Conservation (phyloP, 164 flowering plant species). For the Magnolia kwangsiensis region DNA sequence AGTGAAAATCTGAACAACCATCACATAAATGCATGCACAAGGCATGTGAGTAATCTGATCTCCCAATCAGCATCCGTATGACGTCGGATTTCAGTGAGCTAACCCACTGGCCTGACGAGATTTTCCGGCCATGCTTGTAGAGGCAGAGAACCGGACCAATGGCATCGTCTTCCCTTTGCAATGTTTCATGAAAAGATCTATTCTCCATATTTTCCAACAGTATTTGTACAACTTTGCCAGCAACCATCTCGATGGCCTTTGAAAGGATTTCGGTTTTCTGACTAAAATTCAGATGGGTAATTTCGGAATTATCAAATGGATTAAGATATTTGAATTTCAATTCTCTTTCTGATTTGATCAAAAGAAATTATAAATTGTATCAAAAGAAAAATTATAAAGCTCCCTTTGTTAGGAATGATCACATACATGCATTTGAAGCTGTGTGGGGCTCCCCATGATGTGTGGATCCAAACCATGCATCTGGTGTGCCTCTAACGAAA, state of each 20-base stretch:
- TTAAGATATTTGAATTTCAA: neutral
- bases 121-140: constrained; percentile 36
- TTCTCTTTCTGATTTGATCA: too few relatives aligned
- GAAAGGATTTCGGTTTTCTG: constrained; percentile 44
- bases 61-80: constrained; percentile 66
- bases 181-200: constrained; percentile 1
- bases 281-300: constrained; percentile 27
- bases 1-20: constrained; percentile 60
- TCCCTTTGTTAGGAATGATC: too few relatives aligned
- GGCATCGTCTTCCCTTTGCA: constrained; percentile 11
- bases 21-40: constrained; percentile 53
- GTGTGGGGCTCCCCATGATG: too few relatives aligned
- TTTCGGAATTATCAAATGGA: neutral
- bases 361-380: too few relatives aligned
- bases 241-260: constrained; percentile 38
- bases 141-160: constrained; percentile 45
- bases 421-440: too few relatives aligned
- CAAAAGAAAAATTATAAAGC: too few relatives aligned
- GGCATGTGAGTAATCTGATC: constrained; percentile 66
- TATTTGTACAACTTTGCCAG: constrained; percentile 23
- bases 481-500: too few relatives aligned
- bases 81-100: constrained; percentile 53
- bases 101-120: constrained; percentile 11
- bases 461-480: too few relatives aligned
- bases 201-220: constrained; percentile 13